Evolutionary conservation across 345 rosid genomes (phyloP), one percentile per base, ranked within the genome.

Genomic region (Eucalyptus fibrosa): DNA sequence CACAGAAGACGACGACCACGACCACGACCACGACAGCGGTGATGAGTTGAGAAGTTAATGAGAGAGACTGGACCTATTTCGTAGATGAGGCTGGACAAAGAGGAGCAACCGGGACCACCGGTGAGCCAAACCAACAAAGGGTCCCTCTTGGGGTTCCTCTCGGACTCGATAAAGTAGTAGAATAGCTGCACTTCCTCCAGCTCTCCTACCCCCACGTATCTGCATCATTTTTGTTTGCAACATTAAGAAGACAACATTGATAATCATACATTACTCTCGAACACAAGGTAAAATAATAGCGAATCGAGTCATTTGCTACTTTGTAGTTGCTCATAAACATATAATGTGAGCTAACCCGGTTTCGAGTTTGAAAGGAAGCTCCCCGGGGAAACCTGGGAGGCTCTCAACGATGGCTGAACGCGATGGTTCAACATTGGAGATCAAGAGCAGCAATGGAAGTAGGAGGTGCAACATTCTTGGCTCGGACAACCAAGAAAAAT

Each of bases 81-180:
- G 81, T 69, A 91, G 24, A 89, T 47, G 24, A 91, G 87, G 55
- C 77, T 90, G 19, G 90, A 91, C 40, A 92, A 88, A 5, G 14
- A 89, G 53, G 92, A 92, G 83, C 92, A 92, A 7, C 93, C 92
- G 37, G 93, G 93, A 26, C 92, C 93, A 19, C 92, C 93, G 32
- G 90, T 86, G 65, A 92, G 81, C 93, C 93, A 92, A 14, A 89
- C 65, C 34, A 92, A 5, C 44, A 92, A 69, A 87, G 92, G 92
- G n/a, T 91, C 92, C 32, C 62, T 82, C 86, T 56, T 28, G 8
- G 93, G 92, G 85, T 32, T 88, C 77, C 90, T 88, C 80, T 88
- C 91, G 8, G 92, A 91, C 87, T 91, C 92, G 8, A 91, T 16
- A 42, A 89, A 90, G 49, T 88, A 87, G 77, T 92, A 91, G 89